Evolutionary conservation across 805 yeast genomes (phyloP).

Genomic region (Tetrapisispora taiwanensis): DNA sequence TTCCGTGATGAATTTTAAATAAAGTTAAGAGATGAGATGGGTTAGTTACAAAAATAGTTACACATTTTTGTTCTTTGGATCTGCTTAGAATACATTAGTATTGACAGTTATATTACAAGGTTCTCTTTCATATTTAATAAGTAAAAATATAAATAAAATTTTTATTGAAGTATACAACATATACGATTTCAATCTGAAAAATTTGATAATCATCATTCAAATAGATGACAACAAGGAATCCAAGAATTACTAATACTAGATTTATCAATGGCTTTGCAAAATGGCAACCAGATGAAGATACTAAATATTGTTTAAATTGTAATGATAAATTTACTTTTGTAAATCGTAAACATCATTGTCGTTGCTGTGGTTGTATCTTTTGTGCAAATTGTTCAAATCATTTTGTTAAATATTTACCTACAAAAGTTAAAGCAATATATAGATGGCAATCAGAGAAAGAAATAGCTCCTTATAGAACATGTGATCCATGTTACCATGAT

Average conservation of each 20-base stretch:
- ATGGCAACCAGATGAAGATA: conserved; percentile 26
- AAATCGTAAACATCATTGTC: conserved; percentile 57
- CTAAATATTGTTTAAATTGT: conserved; percentile 39
- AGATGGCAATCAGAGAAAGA: conserved; percentile 17
- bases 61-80: too few species aligned
- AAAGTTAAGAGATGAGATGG: too few species aligned
- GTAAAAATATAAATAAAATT: too few species aligned
- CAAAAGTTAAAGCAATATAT: conserved; percentile 20
- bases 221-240: background rate
- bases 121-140: too few species aligned
- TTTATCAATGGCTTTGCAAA: conserved; percentile 17
- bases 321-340: conserved; percentile 36
- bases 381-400: conserved; percentile 34
- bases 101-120: too few species aligned
- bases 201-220: too few species aligned
- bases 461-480: conserved; percentile 49
- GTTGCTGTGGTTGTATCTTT: conserved; percentile 57
- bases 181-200: too few species aligned
- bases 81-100: too few species aligned
- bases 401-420: conserved; percentile 21
- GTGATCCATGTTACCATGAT: conserved; percentile 47
- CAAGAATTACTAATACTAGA: background rate
- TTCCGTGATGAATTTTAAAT: too few species aligned
- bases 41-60: too few species aligned
- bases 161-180: too few species aligned